Conservation (phyloP, 2,329 filamentous ascomycete genomes). For the Trichophyton schoenleinii region DNA sequence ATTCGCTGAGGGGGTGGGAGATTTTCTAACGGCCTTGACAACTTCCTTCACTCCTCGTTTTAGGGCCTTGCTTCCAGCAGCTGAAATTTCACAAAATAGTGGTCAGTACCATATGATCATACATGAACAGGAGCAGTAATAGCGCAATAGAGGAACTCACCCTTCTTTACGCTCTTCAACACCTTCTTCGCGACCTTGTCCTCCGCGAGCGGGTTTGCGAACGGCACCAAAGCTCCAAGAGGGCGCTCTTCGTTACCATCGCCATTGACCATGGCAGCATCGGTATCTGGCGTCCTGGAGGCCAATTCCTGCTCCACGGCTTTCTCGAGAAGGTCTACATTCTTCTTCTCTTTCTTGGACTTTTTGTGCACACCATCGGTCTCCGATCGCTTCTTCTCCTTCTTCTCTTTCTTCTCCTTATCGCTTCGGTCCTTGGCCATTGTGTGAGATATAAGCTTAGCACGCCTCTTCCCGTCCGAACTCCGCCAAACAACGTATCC, state of each 20-base stretch:
- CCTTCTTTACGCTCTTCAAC: conserved; percentile 41
- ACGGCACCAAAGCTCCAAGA: conserved; percentile 37
- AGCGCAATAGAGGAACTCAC: conserved; percentile 20
- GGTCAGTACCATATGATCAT: conserved; percentile 12
- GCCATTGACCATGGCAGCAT: conserved; percentile 16
- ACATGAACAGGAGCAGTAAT: neutral
- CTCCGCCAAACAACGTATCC: neutral
- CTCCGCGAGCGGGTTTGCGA: conserved; percentile 39
- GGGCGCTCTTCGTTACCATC: conserved; percentile 21
- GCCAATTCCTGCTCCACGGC: conserved; percentile 30
- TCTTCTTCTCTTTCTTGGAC: conserved; percentile 36
- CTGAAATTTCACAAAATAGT: conserved; percentile 37
- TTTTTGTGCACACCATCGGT: conserved; percentile 37
- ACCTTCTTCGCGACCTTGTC: conserved; percentile 41
- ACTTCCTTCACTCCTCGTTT: conserved; percentile 98
- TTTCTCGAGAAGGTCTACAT: conserved; percentile 27
- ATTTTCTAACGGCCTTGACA: conserved; percentile 95
- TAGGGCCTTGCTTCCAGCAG: conserved; percentile 86
- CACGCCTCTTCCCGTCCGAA: neutral
- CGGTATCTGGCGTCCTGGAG: conserved; percentile 25
- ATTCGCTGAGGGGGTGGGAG: conserved; percentile 54
- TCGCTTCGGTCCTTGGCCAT: conserved; percentile 37
- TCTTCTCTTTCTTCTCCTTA: conserved; percentile 35
- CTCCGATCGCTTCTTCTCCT: conserved; percentile 30
- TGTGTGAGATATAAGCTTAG: conserved; percentile 13